These are phyloP conservation scores for Fusarium pseudograminearum DNA, from an alignment of 2,329 filamentous ascomycete species.

Conservation along the genomic window DNA sequence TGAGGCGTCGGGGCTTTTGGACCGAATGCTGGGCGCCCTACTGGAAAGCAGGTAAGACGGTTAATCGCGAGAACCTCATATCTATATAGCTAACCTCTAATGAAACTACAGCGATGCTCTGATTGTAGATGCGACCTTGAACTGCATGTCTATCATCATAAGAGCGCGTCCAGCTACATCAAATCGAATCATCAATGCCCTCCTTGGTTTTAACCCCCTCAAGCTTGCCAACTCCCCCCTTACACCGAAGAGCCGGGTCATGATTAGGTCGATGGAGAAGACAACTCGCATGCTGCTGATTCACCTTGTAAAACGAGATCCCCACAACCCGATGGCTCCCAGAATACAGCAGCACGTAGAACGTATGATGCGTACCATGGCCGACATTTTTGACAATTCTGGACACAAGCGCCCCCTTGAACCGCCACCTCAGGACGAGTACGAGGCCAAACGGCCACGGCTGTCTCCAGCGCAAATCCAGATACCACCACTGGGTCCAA, in stretches of 20 bases:
- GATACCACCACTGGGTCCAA: slow-evolving; percentile 78
- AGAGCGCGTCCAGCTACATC: slow-evolving; percentile 83
- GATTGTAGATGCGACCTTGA: slow-evolving; percentile 90
- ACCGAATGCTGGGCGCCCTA: slow-evolving; percentile 85
- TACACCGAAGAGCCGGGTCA: slow-evolving; percentile 82
- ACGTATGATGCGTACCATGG: slow-evolving; percentile 79
- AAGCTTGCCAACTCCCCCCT: slow-evolving; percentile 81
- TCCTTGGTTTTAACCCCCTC: slow-evolving; percentile 92
- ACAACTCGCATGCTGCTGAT: slow-evolving; percentile 86
- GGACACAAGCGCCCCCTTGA: slow-evolving; percentile 81
- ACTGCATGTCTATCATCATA: slow-evolving; percentile 85
- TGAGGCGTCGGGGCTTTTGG: slow-evolving; percentile 89
- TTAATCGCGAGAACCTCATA: background rate
- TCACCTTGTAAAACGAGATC: slow-evolving; percentile 87
- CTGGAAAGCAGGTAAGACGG: slow-evolving; percentile 82
- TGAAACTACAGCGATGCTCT: slow-evolving; percentile 78
- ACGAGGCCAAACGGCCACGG: slow-evolving; percentile 87
- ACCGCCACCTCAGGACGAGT: slow-evolving; percentile 75
- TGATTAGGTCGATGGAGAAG: slow-evolving; percentile 94
- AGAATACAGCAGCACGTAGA: slow-evolving; percentile 92
- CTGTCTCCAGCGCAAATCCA: slow-evolving; percentile 63
- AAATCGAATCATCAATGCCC: slow-evolving; percentile 84
- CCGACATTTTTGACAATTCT: slow-evolving; percentile 83
- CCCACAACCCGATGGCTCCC: slow-evolving; percentile 77
- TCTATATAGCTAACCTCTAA: slow-evolving; percentile 14